Base-by-base conservation (phyloP, 2,329 filamentous ascomycete genomes). In the Dactylellina drechsleri region DNA sequence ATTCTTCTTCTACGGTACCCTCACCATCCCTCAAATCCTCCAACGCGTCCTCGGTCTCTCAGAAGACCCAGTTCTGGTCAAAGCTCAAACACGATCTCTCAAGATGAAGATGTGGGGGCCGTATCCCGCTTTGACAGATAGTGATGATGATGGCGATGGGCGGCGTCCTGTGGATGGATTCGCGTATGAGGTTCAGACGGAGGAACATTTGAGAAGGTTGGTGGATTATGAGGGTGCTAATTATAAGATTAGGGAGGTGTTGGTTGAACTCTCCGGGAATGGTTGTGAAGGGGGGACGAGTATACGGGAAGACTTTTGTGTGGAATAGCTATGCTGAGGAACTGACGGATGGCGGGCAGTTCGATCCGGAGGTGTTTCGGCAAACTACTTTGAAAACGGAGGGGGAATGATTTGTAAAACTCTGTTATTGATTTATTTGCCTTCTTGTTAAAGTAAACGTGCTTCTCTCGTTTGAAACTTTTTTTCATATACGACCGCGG, bases 41-140 rank as follows among this genome's bases (percentile, higher is more conserved):
- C 10, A 43, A 36, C 45, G 13, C 18, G 26, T 60, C 7, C 43
- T 58, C 7, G 13, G 16, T 10, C 23, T 47, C 8, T 13, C n/a
- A 16, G 54, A 59, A 52, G n/a, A 28, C 1, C 64, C 64, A 7
- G 16, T 60, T 26, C 20, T 67, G 15, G 18, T 41, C 1, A 50
- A 57, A 16, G 45, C 64, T 28, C 6, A 28, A 15, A 23, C 41
- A 1, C 28, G 20, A 18, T 20, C 12, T 12, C 53, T 31, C 36
- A 60, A 53, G 20, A 13, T 67, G n/a, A 67, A 60, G 50, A 43
- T 67, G 47, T 67, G 65, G 56, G 65, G 54, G 1, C 54, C 56
- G 23, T 60, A 67, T 28, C 54, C 56, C 4, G 56, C 54, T 7
- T 18, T 67, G 23, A 36, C 59, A 16, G 26, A 41, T 7, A 18